Conservation (phyloP, 495 filamentous ascomycete genomes). For the Cladorrhinum samala region DNA sequence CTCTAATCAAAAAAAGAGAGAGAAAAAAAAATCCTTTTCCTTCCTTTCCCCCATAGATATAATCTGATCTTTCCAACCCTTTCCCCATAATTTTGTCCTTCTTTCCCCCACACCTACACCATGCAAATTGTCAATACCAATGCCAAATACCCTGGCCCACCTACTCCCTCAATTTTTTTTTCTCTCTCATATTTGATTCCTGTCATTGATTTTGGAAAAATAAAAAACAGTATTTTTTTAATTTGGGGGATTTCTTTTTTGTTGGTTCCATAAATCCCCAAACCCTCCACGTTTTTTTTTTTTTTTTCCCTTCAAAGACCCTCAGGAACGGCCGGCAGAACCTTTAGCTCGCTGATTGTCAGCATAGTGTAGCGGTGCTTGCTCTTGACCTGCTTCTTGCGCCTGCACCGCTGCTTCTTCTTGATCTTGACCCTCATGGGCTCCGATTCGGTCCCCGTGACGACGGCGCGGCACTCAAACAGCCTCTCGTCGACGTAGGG, state of each 20-base stretch:
- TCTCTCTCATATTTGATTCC: too few species aligned
- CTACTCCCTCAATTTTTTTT: too few species aligned
- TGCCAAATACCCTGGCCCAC: too few species aligned
- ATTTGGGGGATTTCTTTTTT: neutral
- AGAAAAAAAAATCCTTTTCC: too few species aligned
- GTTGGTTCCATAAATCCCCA: neutral
- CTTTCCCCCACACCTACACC: too few species aligned
- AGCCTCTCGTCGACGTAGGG: slow-evolving; percentile 73
- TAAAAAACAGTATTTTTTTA: neutral
- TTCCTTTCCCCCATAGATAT: too few species aligned
- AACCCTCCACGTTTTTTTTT: neutral
- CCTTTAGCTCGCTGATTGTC: slow-evolving; percentile 70
- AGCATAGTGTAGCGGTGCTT: slow-evolving; percentile 87
- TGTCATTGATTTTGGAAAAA: too few species aligned
- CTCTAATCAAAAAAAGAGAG: too few species aligned
- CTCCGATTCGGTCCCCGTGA: slow-evolving; percentile 83
- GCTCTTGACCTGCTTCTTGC: slow-evolving; percentile 65
- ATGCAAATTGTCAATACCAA: too few species aligned
- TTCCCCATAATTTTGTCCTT: too few species aligned
- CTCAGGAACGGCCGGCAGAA: slow-evolving; percentile 27
- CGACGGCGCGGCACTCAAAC: slow-evolving; percentile 78
- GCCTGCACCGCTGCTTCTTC: slow-evolving; percentile 82
- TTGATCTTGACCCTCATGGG: slow-evolving; percentile 83
- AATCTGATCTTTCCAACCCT: too few species aligned
- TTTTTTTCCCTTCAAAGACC: neutral